Evolutionary conservation across 2,329 filamentous ascomycete genomes (phyloP).

Genomic region (Cercospora brassicicola): DNA sequence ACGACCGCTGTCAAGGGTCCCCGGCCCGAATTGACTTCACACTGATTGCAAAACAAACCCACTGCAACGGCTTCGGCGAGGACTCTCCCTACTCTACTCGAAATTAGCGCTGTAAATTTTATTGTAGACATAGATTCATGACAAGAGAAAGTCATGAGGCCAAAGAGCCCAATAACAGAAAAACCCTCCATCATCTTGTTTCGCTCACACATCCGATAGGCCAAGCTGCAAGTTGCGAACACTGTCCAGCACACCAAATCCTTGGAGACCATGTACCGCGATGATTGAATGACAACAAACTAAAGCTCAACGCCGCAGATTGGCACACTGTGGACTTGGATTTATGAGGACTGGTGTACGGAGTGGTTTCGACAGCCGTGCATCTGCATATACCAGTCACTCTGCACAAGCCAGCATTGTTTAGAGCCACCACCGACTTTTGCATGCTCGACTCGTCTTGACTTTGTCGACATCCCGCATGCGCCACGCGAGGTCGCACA

Average conservation of each 20-base stretch:
- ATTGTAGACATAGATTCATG: slow-evolving; percentile 5
- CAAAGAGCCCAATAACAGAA: background rate
- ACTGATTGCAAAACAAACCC: background rate
- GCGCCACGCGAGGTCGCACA: background rate
- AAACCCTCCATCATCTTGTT: background rate
- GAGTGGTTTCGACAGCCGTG: background rate
- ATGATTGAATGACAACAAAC: background rate
- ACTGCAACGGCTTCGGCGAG: background rate
- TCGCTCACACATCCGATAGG: background rate
- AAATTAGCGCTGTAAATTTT: slow-evolving; percentile 4
- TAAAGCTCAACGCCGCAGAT: background rate
- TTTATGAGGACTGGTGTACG: background rate
- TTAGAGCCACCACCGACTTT: background rate
- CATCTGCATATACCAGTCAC: background rate
- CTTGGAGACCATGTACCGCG: background rate
- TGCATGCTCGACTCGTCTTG: background rate
- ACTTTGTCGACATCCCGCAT: background rate
- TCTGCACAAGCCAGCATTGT: background rate
- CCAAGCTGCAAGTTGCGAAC: background rate
- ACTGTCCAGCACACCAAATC: background rate
- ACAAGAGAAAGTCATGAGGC: background rate
- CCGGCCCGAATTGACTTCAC: background rate
- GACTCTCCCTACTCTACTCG: background rate
- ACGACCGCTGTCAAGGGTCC: background rate
- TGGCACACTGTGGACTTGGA: background rate